Evolutionary conservation across 2,329 filamentous ascomycete species (phyloP), one percentile per base, ranked within the genome.

Genomic region (Aureobasidium sp.): DNA sequence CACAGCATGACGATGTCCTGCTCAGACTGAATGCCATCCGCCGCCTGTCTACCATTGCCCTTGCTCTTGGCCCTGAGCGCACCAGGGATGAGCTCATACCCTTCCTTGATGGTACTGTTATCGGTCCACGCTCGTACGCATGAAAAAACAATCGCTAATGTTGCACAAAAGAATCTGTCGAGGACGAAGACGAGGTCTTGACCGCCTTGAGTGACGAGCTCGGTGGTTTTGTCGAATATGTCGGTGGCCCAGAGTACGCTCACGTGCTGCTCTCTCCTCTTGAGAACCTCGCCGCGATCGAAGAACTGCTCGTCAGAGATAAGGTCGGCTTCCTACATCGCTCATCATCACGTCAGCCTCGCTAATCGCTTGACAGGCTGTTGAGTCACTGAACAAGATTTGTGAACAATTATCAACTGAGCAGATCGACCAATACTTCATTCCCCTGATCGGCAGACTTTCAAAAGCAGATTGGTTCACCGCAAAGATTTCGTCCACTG

Each of bases 401-500:
- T 97, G 94, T 84, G 86, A 87, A 73, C 87, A 96, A 75, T 84
- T 99, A 62, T 96, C 92, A 56, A 81, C 91, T 70, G 84, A 91
- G 76, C 94, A 99, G 80, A 88, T 97, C 73, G 94, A 99, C 81
- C 90, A 97, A 72, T 90, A 92, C 78, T 97, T 97, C 79, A 93
- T 99, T 69, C 94, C 94, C 65, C 87, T 99, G 72, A 92, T 92
- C 64, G 85, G 96, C 72, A 91, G 94, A 73, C 89, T 99, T 65
- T 95, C 94, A 67, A 99, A 97, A 84, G 94, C 94, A 78, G 94
- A 99, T 79, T 99, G 94, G 94, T 99, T 99, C 78, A 99, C 94
- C 63, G 97, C 94, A 67, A 99, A 97, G 80, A 94, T 99, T 67
- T 99, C 94, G 36, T 94, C 93, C 66, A 96, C 93, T 67, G 94